A percentile compares a stretch with the other conserved stretches of the same genome.
Conservation (phyloP, 2,329 filamentous ascomycete species). For the Dactylellina parvicollis region DNA sequence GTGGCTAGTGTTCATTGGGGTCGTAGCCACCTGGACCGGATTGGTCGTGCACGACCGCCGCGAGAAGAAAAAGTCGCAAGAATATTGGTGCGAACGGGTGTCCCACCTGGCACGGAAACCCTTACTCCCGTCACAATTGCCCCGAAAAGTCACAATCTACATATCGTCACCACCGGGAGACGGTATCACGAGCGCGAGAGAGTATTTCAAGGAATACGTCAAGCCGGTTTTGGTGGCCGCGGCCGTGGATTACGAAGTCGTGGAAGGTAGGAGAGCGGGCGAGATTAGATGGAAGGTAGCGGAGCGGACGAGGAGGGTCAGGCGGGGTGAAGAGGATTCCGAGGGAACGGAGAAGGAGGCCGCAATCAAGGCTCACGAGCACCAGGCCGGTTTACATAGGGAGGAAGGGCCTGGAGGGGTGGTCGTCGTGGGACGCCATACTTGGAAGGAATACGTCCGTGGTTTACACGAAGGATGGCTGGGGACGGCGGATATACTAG, state of each 20-base stretch:
- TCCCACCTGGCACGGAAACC: conserved; percentile 83
- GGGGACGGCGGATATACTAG: conserved; percentile 77
- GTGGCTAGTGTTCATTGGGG: conserved; percentile 92
- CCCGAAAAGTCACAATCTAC: conserved; percentile 85
- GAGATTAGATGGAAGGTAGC: conserved; percentile 88
- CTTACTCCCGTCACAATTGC: conserved; percentile 76
- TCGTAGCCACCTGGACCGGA: conserved; percentile 79
- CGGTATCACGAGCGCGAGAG: conserved; percentile 81
- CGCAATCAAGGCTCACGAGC: conserved; percentile 71
- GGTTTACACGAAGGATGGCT: conserved; percentile 97
- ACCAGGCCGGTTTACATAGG: conserved; percentile 73
- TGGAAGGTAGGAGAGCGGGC: conserved; percentile 91
- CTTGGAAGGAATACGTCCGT: conserved; percentile 97
- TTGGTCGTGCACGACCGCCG: conserved; percentile 91
- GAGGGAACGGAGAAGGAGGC: conserved; percentile 65
- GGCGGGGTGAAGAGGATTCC: conserved; percentile 68
- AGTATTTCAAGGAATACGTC: conserved; percentile 95
- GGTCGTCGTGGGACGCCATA: conserved; percentile 85
- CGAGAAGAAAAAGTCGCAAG: conserved; percentile 83
- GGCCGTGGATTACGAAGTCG: conserved; percentile 93
- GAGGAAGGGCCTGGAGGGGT: conserved; percentile 82
- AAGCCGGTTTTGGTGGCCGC: conserved; percentile 91
- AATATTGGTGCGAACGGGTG: conserved; percentile 86
- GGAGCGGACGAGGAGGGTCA: conserved; percentile 80
- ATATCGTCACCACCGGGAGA: conserved; percentile 87